Percentiles rank a stretch among this genome's conserved stretches.
These are phyloP conservation scores for Hansenula sp. DNA, from an alignment of 1,139 yeast genomes.

Conservation along the genomic window DNA sequence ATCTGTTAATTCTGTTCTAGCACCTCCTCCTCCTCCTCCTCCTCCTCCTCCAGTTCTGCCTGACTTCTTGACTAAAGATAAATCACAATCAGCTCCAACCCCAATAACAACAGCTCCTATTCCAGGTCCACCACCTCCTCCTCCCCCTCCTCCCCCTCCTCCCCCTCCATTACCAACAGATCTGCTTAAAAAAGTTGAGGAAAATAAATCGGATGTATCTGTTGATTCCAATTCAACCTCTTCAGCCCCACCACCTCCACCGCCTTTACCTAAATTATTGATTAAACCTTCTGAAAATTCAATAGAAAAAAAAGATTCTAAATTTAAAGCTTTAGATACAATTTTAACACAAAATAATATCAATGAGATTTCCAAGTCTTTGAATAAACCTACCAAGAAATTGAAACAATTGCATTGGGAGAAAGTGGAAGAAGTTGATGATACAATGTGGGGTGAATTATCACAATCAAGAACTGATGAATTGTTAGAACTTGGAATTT, in stretches of 20 bases:
- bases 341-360: conserved; percentile 6
- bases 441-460: conserved; percentile 75
- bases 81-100: conserved; percentile 25
- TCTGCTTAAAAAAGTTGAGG: conserved; percentile 6
- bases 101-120: conserved; percentile 22
- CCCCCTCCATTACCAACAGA: conserved; percentile 28
- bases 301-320: neutral
- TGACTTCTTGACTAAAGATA: conserved; percentile 4
- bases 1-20: conserved; percentile 22
- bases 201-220: neutral
- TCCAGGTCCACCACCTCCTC: conserved; percentile 19
- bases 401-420: conserved; percentile 97
- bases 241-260: conserved; percentile 25
- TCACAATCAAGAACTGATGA: conserved; percentile 41
- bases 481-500: conserved; percentile 65
- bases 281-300: neutral
- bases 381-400: conserved; percentile 53
- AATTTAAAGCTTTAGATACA: neutral
- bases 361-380: conserved; percentile 11
- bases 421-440: conserved; percentile 60
- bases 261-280: conserved; percentile 2
- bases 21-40: conserved; percentile 29
- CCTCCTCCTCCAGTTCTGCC: conserved; percentile 27
- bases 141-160: conserved; percentile 21
- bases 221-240: conserved; percentile 3